Evolutionary conservation across 345 rosid genomes (phyloP).

Genomic region (Clarkia xantiana): DNA sequence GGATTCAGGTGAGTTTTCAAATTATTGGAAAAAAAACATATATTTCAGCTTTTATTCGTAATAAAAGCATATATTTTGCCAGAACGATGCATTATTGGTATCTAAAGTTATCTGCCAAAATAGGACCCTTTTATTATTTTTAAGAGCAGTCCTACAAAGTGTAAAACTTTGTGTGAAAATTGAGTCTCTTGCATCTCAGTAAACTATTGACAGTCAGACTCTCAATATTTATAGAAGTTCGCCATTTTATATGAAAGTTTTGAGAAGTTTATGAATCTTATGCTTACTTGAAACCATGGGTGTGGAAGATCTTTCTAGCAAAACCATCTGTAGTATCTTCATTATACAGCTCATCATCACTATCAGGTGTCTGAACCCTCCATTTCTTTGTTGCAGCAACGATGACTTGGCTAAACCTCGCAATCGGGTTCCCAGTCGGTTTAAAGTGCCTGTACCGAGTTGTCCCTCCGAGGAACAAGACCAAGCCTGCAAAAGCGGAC

Average conservation of each 20-base stretch:
- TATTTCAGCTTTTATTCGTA: no score
- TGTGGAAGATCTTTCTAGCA: conserved; percentile 61
- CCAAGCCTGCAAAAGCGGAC: conserved; percentile 65
- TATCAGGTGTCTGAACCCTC: conserved; percentile 26
- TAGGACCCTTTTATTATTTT: no score
- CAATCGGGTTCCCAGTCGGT: conserved; percentile 77
- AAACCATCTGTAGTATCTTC: conserved; percentile 25
- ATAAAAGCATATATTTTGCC: no score
- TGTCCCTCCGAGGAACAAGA: conserved; percentile 64
- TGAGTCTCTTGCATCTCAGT: no score
- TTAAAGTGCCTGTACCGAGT: conserved; percentile 69
- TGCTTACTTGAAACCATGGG: conserved; percentile 78
- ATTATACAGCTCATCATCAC: conserved; percentile 33
- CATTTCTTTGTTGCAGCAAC: conserved; percentile 71
- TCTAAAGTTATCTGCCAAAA: no score
- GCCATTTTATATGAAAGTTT: not conserved
- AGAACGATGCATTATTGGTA: no score
- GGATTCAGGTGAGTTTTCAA: not conserved
- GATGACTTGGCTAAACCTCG: conserved; percentile 76
- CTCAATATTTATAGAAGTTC: no score
- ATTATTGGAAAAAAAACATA: not conserved
- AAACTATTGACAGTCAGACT: no score
- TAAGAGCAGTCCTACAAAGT: no score
- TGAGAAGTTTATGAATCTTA: not conserved
- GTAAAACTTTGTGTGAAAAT: no score